Evolutionary conservation across 768 basidiomycete species (phyloP).

Genomic region (Russula abietina): DNA sequence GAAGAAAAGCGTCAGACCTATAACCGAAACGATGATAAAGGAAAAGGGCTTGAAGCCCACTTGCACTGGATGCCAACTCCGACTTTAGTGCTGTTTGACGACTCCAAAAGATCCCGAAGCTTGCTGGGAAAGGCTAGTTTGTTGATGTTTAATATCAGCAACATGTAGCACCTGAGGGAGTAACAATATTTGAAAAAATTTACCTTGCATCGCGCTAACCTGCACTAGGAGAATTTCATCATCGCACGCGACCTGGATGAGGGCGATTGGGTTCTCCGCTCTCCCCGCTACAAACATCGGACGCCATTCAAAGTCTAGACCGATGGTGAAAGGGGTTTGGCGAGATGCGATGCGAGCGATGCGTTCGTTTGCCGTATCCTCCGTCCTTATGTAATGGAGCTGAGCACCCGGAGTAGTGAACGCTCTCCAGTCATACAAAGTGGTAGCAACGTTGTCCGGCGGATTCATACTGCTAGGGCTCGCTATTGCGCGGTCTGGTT

Average conservation of each 20-base stretch:
- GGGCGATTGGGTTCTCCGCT: conserved; percentile 59
- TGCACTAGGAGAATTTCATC: conserved; percentile 59
- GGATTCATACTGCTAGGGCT: not conserved
- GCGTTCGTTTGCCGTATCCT: conserved; percentile 15
- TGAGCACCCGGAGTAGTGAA: not conserved
- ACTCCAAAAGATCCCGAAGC: conserved; percentile 47
- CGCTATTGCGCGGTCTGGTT: not conserved
- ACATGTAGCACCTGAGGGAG: not conserved
- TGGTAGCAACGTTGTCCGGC: not conserved
- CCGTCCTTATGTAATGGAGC: conserved; percentile 23
- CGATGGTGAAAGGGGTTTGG: conserved; percentile 31
- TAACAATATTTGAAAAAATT: not conserved
- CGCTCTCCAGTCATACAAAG: conserved; percentile 13
- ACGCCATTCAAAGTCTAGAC: conserved; percentile 80
- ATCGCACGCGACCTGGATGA: conserved; percentile 63
- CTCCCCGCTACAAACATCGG: conserved; percentile 51
- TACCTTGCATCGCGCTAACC: conserved; percentile 51
- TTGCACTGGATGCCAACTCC: conserved; percentile 72
- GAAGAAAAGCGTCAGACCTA: not conserved
- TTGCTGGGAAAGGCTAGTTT: conserved; percentile 28
- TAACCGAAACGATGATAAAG: not conserved
- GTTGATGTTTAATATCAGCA: not conserved
- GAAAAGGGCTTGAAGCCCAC: not conserved
- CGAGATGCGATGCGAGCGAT: conserved; percentile 8
- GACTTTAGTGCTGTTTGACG: conserved; percentile 52